A percentile compares a stretch with the other conserved stretches of the same genome.
Conservation (phyloP, 2,329 filamentous ascomycete species). For the Exophiala dermatitidis region DNA sequence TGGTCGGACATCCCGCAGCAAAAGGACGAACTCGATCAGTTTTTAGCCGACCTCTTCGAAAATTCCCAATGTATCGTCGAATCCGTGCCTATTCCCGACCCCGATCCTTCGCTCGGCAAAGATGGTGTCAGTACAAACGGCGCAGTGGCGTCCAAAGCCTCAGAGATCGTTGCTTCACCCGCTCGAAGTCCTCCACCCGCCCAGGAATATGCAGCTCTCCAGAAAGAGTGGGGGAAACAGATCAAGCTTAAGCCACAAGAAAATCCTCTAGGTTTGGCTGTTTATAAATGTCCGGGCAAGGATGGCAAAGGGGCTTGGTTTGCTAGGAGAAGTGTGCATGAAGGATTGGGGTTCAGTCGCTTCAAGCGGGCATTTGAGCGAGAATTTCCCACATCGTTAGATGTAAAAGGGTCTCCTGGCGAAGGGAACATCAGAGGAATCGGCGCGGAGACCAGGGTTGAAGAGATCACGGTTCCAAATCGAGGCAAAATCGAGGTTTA, state of each 20-base stretch:
- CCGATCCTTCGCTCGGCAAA: slow-evolving; percentile 42
- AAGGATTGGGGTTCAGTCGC: slow-evolving; percentile 65
- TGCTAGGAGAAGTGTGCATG: slow-evolving; percentile 73
- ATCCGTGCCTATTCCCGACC: slow-evolving; percentile 58
- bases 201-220: slow-evolving; percentile 53
- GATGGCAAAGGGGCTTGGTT: slow-evolving; percentile 89
- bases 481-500: slow-evolving; percentile 53
- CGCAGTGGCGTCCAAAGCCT: slow-evolving; percentile 41
- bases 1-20: slow-evolving; percentile 45
- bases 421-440: slow-evolving; percentile 75
- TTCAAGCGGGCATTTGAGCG: slow-evolving; percentile 69
- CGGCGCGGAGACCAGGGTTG: slow-evolving; percentile 68
- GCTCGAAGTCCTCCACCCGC: slow-evolving; percentile 45
- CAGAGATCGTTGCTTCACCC: slow-evolving; percentile 48
- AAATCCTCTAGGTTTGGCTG: slow-evolving; percentile 66
- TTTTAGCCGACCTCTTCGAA: slow-evolving; percentile 54
- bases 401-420: slow-evolving; percentile 61
- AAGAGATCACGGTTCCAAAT: slow-evolving; percentile 47
- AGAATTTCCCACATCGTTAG: slow-evolving; percentile 74
- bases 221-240: slow-evolving; percentile 78
- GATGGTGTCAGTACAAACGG: slow-evolving; percentile 52
- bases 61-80: slow-evolving; percentile 66
- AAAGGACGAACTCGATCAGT: slow-evolving; percentile 46
- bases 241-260: slow-evolving; percentile 64
- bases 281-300: slow-evolving; percentile 72